Evolutionary conservation across 768 basidiomycete species (phyloP).

Genomic region (Nidularia sp.): DNA sequence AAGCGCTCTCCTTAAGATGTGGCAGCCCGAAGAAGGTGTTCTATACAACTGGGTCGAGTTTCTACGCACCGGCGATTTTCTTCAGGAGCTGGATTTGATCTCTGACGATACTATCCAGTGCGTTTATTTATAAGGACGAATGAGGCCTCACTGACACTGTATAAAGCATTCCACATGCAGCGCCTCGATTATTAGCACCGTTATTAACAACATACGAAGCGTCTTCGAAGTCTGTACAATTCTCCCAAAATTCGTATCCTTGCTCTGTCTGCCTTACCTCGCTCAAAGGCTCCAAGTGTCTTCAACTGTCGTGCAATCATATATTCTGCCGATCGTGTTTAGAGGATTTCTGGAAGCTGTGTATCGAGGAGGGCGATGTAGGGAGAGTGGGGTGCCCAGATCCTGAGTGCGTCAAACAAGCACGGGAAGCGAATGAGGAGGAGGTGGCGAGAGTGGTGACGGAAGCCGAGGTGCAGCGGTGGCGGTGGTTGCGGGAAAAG

Average conservation of each 20-base stretch:
- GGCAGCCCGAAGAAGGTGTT: slow-evolving; percentile 57
- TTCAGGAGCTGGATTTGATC: slow-evolving; percentile 38
- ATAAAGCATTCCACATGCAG: slow-evolving; percentile 50
- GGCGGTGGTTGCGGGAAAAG: slow-evolving; percentile 77
- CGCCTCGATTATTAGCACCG: slow-evolving; percentile 47
- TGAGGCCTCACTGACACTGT: slow-evolving; percentile 3
- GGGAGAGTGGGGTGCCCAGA: slow-evolving; percentile 78
- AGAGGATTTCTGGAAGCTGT: slow-evolving; percentile 76
- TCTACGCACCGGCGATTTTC: slow-evolving; percentile 63
- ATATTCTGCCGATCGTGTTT: slow-evolving; percentile 84
- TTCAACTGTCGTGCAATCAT: slow-evolving; percentile 68
- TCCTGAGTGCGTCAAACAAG: slow-evolving; percentile 67
- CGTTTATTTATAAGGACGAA: slow-evolving; percentile 10
- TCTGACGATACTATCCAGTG: slow-evolving; percentile 34
- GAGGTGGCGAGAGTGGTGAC: slow-evolving; percentile 72
- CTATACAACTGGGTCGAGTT: slow-evolving; percentile 73
- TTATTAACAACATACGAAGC: slow-evolving; percentile 47
- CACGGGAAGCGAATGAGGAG: slow-evolving; percentile 58
- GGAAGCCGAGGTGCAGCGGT: slow-evolving; percentile 60
- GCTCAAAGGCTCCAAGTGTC: slow-evolving; percentile 71
- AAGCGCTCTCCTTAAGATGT: slow-evolving; percentile 44
- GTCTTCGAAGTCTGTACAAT: slow-evolving; percentile 42
- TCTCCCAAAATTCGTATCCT: slow-evolving; percentile 59
- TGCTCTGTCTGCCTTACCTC: slow-evolving; percentile 77
- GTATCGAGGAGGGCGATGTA: slow-evolving; percentile 77